Percentiles rank a stretch among this genome's conserved stretches.
These are phyloP conservation scores for Cercospora zeae-maydis DNA, from an alignment of 2,329 filamentous ascomycete species.

Conservation along the genomic window DNA sequence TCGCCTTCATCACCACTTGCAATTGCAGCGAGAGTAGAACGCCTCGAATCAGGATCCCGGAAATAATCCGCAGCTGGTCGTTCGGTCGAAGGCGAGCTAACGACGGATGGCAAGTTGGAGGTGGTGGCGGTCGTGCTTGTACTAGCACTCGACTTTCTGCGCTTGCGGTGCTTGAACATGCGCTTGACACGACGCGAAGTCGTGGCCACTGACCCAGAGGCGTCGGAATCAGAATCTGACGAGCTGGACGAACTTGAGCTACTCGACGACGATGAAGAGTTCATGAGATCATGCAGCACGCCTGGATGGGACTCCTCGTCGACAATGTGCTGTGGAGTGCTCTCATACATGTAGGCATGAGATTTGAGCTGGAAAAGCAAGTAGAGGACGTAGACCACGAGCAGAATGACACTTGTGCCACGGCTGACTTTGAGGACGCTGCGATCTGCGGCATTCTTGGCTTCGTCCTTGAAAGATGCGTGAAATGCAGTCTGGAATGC, in stretches of 20 bases:
- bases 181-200: constrained; percentile 69
- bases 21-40: constrained; percentile 41
- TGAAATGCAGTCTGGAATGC: constrained; percentile 76
- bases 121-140: constrained; percentile 60
- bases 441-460: constrained; percentile 56
- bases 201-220: constrained; percentile 56
- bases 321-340: constrained; percentile 86
- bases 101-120: constrained; percentile 39
- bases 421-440: constrained; percentile 81
- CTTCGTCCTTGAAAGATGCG: constrained; percentile 63
- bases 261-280: constrained; percentile 56
- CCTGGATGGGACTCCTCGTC: constrained; percentile 88
- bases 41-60: constrained; percentile 38
- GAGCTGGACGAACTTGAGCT: constrained; percentile 46
- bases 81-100: constrained; percentile 44
- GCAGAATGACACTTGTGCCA: constrained; percentile 79
- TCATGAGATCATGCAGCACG: constrained; percentile 75
- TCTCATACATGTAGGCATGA: constrained; percentile 87
- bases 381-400: constrained; percentile 79
- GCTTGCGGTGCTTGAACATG: constrained; percentile 66
- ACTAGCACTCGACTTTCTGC: constrained; percentile 74
- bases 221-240: constrained; percentile 64
- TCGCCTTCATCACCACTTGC: constrained; percentile 57
- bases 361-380: constrained; percentile 89
- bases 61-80: constrained; percentile 40